phyloP scores from a whole-genome alignment of 1,284 basidiomycete species.

The Hemileia vastatrix region DNA sequence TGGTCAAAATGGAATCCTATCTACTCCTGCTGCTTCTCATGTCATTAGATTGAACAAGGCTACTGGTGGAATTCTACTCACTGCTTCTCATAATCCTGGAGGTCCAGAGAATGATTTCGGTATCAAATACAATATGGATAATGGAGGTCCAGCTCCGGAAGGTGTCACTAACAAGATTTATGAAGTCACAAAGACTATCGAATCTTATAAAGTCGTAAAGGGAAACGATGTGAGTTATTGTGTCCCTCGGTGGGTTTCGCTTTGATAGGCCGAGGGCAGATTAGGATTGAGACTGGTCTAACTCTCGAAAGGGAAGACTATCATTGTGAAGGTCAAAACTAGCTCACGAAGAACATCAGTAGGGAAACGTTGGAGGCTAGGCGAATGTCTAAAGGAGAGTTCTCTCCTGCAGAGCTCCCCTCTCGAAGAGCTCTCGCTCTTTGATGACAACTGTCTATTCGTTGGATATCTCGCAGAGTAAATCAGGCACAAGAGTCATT shows the following conservation, averaged over 20 bases:
- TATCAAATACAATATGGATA: slow-evolving; percentile 97
- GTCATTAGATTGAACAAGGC: slow-evolving; percentile 93
- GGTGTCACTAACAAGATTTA: slow-evolving; percentile 86
- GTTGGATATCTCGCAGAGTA: too few relatives aligned
- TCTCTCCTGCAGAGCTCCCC: too few relatives aligned
- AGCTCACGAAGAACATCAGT: too few relatives aligned
- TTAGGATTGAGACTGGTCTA: background rate
- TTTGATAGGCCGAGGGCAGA: background rate
- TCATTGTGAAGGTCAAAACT: too few relatives aligned
- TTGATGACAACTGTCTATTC: too few relatives aligned
- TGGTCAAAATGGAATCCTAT: slow-evolving; percentile 80
- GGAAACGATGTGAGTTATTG: slow-evolving; percentile 58
- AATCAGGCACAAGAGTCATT: too few relatives aligned
- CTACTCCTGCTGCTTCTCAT: slow-evolving; percentile 92
- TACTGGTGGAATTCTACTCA: slow-evolving; percentile 89
- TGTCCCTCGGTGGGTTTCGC: slow-evolving; percentile 1
- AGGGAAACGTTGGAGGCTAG: too few relatives aligned
- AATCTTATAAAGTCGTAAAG: slow-evolving; percentile 74
- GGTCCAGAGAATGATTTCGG: slow-evolving; percentile 96
- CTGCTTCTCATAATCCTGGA: slow-evolving; percentile 94
- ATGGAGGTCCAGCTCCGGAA: slow-evolving; percentile 94
- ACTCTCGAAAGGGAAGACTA: too few relatives aligned
- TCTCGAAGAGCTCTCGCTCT: too few relatives aligned
- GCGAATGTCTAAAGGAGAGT: too few relatives aligned
- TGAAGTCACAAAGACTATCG: slow-evolving; percentile 77